phyloP scores from a whole-genome alignment of 2,329 filamentous ascomycete genomes.

The Emmonsiellopsis sp. region DNA sequence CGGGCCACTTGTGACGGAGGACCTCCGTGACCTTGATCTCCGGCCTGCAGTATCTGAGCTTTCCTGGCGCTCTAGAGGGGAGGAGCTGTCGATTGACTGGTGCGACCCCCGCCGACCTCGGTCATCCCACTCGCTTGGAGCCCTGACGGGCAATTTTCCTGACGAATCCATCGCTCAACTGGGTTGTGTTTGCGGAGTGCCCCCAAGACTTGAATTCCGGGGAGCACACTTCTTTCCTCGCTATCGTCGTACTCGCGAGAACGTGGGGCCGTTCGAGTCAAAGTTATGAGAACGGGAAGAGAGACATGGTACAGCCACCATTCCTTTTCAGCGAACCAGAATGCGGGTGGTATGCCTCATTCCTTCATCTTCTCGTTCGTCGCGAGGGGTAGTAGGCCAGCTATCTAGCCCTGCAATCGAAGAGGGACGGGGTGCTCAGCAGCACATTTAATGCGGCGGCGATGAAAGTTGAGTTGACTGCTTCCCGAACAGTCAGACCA shows the following conservation, averaged over 20 bases:
- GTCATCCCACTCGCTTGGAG: constrained; percentile 9
- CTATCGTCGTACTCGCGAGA: not conserved
- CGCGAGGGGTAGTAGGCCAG: constrained; percentile 2
- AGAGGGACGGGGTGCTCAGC: not conserved
- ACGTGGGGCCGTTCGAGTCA: not conserved
- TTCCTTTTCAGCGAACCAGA: not conserved
- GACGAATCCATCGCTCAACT: constrained; percentile 6
- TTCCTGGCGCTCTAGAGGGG: not conserved
- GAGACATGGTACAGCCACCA: constrained; percentile 1
- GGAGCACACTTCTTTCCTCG: not conserved
- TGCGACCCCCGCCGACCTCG: constrained; percentile 8
- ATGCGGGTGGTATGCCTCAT: not conserved
- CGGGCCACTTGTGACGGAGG: constrained; percentile 5
- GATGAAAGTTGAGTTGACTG: not conserved
- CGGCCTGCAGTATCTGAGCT: not conserved
- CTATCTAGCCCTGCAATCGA: constrained; percentile 4
- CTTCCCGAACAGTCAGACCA: not conserved
- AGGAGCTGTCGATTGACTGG: not conserved
- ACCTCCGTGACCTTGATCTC: constrained; percentile 4
- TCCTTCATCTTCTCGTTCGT: not conserved
- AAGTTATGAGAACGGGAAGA: not conserved
- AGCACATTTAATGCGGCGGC: not conserved
- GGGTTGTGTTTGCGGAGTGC: not conserved
- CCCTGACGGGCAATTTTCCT: not conserved
- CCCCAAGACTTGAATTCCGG: not conserved